Percentiles rank a stretch among this genome's conserved stretches.
Conservation (phyloP, 2,329 filamentous ascomycete species). For the Diaporthe ampelina region DNA sequence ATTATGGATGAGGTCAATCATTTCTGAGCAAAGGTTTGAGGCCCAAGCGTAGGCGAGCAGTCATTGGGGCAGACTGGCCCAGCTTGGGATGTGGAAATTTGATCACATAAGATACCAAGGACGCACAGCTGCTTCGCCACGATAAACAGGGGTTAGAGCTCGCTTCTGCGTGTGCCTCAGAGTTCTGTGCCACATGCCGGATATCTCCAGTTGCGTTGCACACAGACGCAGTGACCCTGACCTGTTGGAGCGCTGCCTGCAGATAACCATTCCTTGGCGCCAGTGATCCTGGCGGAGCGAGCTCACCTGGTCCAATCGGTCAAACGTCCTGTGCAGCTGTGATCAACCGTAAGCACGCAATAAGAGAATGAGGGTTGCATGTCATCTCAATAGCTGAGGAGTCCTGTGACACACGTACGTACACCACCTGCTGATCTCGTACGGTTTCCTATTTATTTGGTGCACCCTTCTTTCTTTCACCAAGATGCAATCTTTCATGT, state of each 20-base stretch:
- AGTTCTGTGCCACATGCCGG: not conserved
- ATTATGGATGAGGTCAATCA: no score
- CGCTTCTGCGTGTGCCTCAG: not conserved
- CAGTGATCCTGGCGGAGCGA: not conserved
- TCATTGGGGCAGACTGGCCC: not conserved
- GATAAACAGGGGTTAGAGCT: not conserved
- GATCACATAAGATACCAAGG: not conserved
- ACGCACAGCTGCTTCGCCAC: not conserved
- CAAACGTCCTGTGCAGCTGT: not conserved
- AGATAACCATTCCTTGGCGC: constrained; percentile 23
- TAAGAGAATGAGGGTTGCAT: not conserved
- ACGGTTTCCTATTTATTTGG: not conserved
- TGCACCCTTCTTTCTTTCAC: not conserved
- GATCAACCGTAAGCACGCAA: constrained; percentile 8
- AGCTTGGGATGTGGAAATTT: not conserved
- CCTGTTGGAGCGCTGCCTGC: not conserved
- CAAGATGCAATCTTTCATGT: not conserved
- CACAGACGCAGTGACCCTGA: not conserved
- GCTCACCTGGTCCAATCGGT: constrained; percentile 4
- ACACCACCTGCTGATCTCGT: not conserved
- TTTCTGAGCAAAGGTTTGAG: not conserved
- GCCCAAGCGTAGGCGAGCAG: no score
- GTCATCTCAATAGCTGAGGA: not conserved
- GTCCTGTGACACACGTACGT: constrained; percentile 9
- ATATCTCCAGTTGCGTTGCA: not conserved